These are phyloP conservation scores for Aspergillus asperescens DNA, from an alignment of 495 filamentous ascomycete genomes.

Conservation along the genomic window DNA sequence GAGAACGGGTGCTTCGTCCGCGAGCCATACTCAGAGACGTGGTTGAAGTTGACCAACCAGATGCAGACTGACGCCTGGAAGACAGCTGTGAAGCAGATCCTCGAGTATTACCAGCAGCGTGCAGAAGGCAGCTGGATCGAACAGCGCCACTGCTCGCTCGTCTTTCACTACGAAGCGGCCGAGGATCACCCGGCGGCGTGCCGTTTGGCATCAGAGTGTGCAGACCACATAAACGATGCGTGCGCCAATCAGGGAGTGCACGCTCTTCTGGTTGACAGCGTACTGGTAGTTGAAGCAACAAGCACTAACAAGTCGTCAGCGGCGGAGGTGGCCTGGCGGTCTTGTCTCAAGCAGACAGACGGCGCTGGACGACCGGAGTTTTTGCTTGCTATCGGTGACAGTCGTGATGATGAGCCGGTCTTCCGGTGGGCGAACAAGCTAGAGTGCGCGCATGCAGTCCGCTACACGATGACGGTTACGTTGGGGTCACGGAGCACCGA, in stretches of 20 bases:
- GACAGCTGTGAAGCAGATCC: conserved; percentile 63
- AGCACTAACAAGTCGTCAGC: conserved; percentile 83
- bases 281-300: conserved; percentile 72
- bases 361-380: conserved; percentile 58
- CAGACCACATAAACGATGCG: conserved; percentile 88
- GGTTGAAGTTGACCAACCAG: conserved; percentile 68
- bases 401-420: conserved; percentile 85
- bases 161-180: conserved; percentile 80
- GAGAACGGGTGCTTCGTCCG: conserved; percentile 90
- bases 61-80: conserved; percentile 69
- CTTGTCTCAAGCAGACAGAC: conserved; percentile 41
- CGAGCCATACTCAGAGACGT: conserved; percentile 57
- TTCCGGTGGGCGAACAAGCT: conserved; percentile 89
- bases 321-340: conserved; percentile 59
- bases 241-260: conserved; percentile 76
- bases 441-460: conserved; percentile 46
- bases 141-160: conserved; percentile 75
- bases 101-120: conserved; percentile 83
- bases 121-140: conserved; percentile 83
- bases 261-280: conserved; percentile 72
- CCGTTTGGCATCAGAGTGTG: conserved; percentile 78
- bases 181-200: conserved; percentile 67
- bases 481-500: conserved; percentile 82
- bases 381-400: conserved; percentile 79
- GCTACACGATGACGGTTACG: conserved; percentile 73